Evolutionary conservation across 108 stramenopile genomes (phyloP).

Genomic region (Schizochytrium sp.): DNA sequence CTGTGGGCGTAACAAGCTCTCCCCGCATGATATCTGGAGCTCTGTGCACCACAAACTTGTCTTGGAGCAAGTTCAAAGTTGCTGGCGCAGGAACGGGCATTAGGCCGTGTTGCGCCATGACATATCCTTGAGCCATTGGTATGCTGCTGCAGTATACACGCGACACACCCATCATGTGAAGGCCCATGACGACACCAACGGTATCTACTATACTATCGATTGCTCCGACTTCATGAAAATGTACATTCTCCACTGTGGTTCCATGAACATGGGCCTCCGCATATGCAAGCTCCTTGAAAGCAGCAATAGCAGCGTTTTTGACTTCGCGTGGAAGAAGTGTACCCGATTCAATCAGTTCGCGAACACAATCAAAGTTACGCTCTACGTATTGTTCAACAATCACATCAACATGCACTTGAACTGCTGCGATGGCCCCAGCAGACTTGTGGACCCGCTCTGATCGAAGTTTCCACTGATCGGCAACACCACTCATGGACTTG

Average conservation of each 20-base stretch:
- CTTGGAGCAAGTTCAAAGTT: not conserved
- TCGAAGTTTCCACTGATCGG: not conserved
- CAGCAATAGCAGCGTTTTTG: not conserved
- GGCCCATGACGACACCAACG: constrained; percentile 29
- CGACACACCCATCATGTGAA: not conserved
- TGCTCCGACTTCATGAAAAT: constrained; percentile 21
- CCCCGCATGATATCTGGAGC: constrained; percentile 26
- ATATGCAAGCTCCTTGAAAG: not conserved
- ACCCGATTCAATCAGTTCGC: constrained; percentile 1
- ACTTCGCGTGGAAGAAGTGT: not conserved
- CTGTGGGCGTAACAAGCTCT: constrained; percentile 26
- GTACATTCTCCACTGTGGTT: not conserved
- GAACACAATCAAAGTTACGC: not conserved
- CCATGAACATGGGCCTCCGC: constrained; percentile 25
- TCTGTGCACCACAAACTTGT: constrained; percentile 12
- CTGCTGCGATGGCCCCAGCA: not conserved
- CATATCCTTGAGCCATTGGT: constrained; percentile 15
- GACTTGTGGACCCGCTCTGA: not conserved
- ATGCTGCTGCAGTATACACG: not conserved
- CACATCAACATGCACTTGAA: constrained; percentile 15
- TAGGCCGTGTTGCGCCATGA: not conserved
- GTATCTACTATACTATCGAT: constrained; percentile 12
- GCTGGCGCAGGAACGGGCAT: not conserved
- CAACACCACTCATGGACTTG: not conserved
- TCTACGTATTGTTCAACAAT: not conserved